phyloP scores from a whole-genome alignment of 306 rosid species.

The Cucumis hystrix region DNA sequence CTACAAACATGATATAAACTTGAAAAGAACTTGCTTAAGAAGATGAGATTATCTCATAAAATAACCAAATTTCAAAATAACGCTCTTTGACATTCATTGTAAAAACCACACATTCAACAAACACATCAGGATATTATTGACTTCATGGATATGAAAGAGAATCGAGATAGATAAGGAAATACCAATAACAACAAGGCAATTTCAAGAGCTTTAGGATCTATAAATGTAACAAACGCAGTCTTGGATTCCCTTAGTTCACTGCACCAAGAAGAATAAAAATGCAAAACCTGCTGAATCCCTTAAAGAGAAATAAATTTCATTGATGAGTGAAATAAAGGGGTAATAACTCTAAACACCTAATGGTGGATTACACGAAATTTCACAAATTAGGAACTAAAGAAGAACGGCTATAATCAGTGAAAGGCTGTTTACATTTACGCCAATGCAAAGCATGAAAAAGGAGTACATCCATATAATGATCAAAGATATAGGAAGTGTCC shows the following conservation, averaged over 20 bases:
- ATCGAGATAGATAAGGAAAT: conserved; percentile 13
- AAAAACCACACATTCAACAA: background rate
- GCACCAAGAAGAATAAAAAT: conserved; percentile 18
- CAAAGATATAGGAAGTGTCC: background rate
- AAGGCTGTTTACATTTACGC: background rate
- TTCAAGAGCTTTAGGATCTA: conserved; percentile 87
- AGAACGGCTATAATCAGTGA: background rate
- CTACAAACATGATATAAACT: too few species aligned
- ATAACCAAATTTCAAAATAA: background rate
- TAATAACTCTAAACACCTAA: background rate
- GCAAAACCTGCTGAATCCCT: background rate
- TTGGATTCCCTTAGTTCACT: conserved; percentile 63
- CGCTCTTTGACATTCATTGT: background rate
- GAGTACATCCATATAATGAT: background rate
- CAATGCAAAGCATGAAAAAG: background rate
- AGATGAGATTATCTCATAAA: too few species aligned
- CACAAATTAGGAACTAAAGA: too few species aligned
- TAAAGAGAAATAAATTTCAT: background rate
- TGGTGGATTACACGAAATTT: too few species aligned
- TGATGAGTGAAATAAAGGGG: background rate
- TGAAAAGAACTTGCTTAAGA: too few species aligned
- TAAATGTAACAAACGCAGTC: conserved; percentile 87
- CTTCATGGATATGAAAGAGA: conserved; percentile 8
- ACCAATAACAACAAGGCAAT: conserved; percentile 80
- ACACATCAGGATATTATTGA: background rate